Evolutionary conservation across 192 early-diverging fungal species (phyloP), one percentile per base, ranked within the genome.

Genomic region (Podila minutissima): DNA sequence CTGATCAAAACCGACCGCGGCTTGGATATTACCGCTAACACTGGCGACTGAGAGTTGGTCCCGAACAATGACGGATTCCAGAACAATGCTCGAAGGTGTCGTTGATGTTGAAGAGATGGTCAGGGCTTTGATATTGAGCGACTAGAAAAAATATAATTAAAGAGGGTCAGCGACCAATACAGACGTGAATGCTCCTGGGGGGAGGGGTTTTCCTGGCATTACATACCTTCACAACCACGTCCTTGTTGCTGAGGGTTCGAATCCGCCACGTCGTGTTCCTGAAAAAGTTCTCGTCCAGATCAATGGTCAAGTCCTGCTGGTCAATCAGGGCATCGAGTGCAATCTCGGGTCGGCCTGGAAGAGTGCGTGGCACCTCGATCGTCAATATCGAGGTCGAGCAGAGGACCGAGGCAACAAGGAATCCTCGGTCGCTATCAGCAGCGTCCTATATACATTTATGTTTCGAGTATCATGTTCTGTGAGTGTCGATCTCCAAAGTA

Each of bases 351-450:
- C 64, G 35, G 38, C 59, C 50, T 13, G 33, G 58, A 15, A 41
- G 24, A 24, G 69, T 35, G 22, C 26, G 59, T 13, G 75, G 75
- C 64, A 78, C 71, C 59, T 78, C 75, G 19, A 78, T 67, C 0
- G 75, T 78, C 55, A 78, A 28, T 13, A 78, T 71, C 0, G 75
- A 78, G 26, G 58, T 51, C 9, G 75, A 78, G 19, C 75, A 78
- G 5, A 78, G 59, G 28, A 71, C 69, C 10, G 75, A 64, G 12
- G 75, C 46, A 15, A 62, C 35, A 57, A 71, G 66, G 41, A 78
- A 78, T 32, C 59, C 64, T 38, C 69, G 55, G 17, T 71, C 33
- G 13, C 38, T 24, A 33, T 78, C 41, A 8, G 69, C 69, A 11
- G 33, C 64, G 59, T 78, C 75, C 75, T 78, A 57, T 55, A 28